A percentile compares a stretch with the other conserved stretches of the same genome.
phyloP scores from a whole-genome alignment of 768 basidiomycete species.

The Tylopilus subfusipes region DNA sequence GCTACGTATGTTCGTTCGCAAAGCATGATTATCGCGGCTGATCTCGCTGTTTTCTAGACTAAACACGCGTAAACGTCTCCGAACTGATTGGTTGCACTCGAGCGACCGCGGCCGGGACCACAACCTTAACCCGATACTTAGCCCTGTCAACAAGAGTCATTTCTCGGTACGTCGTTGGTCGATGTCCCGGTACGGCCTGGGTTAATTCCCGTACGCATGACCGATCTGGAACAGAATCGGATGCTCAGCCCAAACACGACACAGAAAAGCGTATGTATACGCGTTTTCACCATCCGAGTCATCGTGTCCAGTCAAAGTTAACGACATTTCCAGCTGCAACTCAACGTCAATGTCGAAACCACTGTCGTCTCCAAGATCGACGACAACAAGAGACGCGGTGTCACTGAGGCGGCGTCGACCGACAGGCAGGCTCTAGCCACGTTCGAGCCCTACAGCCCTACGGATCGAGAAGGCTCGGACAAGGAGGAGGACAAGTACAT shows the following conservation, averaged over 20 bases:
- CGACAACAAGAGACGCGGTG: constrained; percentile 18
- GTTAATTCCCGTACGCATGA: neutral
- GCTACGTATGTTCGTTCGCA: constrained; percentile 26
- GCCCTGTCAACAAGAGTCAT: constrained; percentile 12
- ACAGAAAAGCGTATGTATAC: constrained; percentile 21
- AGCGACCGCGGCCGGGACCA: constrained; percentile 24
- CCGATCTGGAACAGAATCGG: constrained; percentile 16
- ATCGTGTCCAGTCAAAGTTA: neutral
- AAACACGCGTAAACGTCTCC: constrained; percentile 31
- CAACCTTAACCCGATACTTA: constrained; percentile 5
- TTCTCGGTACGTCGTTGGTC: constrained; percentile 20
- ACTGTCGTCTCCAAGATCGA: constrained; percentile 31
- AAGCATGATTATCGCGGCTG: neutral
- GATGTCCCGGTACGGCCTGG: neutral
- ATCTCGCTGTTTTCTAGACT: constrained; percentile 11
- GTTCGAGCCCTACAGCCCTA: constrained; percentile 9
- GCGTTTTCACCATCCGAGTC: neutral
- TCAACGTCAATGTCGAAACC: constrained; percentile 34
- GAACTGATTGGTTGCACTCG: constrained; percentile 22
- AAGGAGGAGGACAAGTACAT: constrained; percentile 16
- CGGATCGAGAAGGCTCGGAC: constrained; percentile 20
- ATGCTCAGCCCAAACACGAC: constrained; percentile 19
- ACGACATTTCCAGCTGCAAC: constrained; percentile 12
- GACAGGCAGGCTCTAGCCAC: constrained; percentile 2
- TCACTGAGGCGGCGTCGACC: constrained; percentile 13